Percentiles rank a stretch among this genome's conserved stretches.
These are phyloP conservation scores for Gamsiella multidivaricata DNA, from an alignment of 192 early-diverging fungal species.

Conservation along the genomic window DNA sequence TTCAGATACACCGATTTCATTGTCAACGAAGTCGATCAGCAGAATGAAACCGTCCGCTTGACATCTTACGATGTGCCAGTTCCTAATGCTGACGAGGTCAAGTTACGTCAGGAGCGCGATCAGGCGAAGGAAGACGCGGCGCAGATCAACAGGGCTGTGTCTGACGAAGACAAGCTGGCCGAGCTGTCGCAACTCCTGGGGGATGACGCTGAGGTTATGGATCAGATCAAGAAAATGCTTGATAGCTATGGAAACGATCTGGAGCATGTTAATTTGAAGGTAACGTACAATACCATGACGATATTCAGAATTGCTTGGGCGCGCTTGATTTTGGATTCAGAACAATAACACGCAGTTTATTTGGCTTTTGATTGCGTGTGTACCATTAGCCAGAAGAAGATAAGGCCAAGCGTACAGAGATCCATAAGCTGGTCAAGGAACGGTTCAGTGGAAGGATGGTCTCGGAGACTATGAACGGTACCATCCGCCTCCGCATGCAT, in stretches of 20 bases:
- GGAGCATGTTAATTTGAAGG: conserved; percentile 48
- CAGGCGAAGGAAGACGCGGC: conserved; percentile 37
- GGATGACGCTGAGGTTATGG: conserved; percentile 27
- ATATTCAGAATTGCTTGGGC: too few species aligned
- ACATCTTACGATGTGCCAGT: conserved; percentile 33
- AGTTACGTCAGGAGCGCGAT: conserved; percentile 15
- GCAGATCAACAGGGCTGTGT: conserved; percentile 26
- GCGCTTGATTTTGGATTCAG: neutral
- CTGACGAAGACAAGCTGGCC: conserved; percentile 36
- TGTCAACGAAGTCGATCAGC: conserved; percentile 89
- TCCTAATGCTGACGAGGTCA: conserved; percentile 12
- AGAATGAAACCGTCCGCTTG: conserved; percentile 78
- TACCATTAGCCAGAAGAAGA: conserved; percentile 58
- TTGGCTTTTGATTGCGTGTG: too few species aligned
- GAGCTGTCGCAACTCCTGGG: conserved; percentile 18
- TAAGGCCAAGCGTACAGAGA: conserved; percentile 63
- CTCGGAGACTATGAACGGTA: conserved; percentile 58
- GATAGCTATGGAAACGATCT: conserved; percentile 48
- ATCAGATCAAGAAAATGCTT: conserved; percentile 45
- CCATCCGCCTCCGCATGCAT: conserved; percentile 57
- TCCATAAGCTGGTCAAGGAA: conserved; percentile 64
- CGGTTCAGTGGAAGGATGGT: conserved; percentile 62
- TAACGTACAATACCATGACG: too few species aligned
- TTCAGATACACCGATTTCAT: conserved; percentile 89
- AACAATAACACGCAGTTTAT: too few species aligned